These are phyloP conservation scores for Kwoniella pini DNA, from an alignment of 768 basidiomycete genomes.

Conservation along the genomic window DNA sequence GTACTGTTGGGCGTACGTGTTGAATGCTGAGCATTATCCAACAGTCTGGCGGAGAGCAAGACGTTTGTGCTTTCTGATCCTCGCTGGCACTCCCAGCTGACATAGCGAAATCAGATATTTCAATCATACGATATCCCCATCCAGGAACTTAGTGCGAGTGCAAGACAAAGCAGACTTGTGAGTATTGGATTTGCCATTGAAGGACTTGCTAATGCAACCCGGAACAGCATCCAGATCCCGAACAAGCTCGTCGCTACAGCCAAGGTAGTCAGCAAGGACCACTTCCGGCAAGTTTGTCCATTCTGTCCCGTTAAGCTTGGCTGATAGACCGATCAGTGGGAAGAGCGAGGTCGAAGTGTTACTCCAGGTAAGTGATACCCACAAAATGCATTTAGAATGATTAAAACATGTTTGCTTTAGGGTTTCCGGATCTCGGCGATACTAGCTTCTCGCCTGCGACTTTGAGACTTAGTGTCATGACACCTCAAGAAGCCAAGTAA, in stretches of 20 bases:
- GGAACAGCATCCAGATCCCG: slow-evolving; percentile 9
- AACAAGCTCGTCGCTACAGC: slow-evolving; percentile 25
- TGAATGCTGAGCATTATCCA: too few species aligned
- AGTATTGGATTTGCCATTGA: not conserved
- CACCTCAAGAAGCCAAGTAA: slow-evolving; percentile 42
- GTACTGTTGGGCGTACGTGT: too few species aligned
- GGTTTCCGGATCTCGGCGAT: slow-evolving; percentile 16
- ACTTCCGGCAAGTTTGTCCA: slow-evolving; percentile 25
- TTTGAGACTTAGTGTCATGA: slow-evolving; percentile 42
- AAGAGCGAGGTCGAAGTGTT: slow-evolving; percentile 12
- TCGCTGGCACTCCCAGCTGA: not conserved
- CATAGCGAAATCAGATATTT: too few species aligned
- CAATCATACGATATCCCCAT: slow-evolving; percentile 26
- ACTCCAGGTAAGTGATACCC: slow-evolving; percentile 10
- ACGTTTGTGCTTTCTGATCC: not conserved
- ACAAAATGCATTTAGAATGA: not conserved
- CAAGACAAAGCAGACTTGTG: slow-evolving; percentile 26
- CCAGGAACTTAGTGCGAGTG: slow-evolving; percentile 14
- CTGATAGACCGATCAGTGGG: slow-evolving; percentile 27
- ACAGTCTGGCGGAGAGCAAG: too few species aligned
- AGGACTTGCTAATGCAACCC: too few species aligned
- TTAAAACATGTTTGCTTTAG: not conserved
- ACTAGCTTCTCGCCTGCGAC: slow-evolving; percentile 30
- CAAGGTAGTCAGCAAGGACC: slow-evolving; percentile 22
- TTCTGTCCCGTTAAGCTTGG: not conserved